Conservation (phyloP, 306 rosid genomes). For the Cicer bijugum region DNA sequence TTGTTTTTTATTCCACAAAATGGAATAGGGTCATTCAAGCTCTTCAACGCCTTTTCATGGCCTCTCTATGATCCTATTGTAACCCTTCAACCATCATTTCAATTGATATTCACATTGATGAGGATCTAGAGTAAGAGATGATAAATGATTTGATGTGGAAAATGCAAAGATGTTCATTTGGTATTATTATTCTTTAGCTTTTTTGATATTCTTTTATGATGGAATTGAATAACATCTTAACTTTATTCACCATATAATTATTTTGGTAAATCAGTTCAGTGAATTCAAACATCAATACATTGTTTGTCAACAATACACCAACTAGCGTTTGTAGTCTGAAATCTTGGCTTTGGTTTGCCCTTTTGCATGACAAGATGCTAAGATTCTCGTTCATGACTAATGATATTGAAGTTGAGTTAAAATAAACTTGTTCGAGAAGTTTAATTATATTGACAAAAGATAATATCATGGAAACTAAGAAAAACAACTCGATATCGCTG, state of each 20-base stretch:
- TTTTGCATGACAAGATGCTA: constrained; percentile 55
- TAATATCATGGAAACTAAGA: constrained; percentile 86
- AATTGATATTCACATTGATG: too few relatives aligned
- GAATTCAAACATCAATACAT: constrained; percentile 85
- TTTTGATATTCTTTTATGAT: too few relatives aligned
- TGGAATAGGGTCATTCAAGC: constrained; percentile 82
- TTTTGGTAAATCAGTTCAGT: constrained; percentile 64
- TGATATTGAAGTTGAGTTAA: constrained; percentile 68
- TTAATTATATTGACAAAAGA: constrained; percentile 68
- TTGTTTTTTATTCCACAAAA: constrained; percentile 90
- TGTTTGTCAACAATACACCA: constrained; percentile 69
- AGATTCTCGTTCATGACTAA: constrained; percentile 61
- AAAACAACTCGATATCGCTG: constrained; percentile 92
- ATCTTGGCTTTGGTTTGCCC: constrained; percentile 67
- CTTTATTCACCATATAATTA: constrained; percentile 79
- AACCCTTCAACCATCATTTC: constrained; percentile 67
- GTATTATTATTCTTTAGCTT: too few relatives aligned
- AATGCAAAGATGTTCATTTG: too few relatives aligned
- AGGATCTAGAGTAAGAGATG: too few relatives aligned
- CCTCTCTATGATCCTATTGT: constrained; percentile 70
- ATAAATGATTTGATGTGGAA: too few relatives aligned
- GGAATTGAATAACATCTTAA: constrained; percentile 64
- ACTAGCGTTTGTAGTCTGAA: constrained; percentile 75
- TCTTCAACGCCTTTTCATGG: constrained; percentile 92
- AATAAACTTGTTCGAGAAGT: constrained; percentile 69